Percentiles rank a stretch among this genome's conserved stretches.
Conservation (phyloP, 805 yeast genomes). For the Starmerella bacillaris region DNA sequence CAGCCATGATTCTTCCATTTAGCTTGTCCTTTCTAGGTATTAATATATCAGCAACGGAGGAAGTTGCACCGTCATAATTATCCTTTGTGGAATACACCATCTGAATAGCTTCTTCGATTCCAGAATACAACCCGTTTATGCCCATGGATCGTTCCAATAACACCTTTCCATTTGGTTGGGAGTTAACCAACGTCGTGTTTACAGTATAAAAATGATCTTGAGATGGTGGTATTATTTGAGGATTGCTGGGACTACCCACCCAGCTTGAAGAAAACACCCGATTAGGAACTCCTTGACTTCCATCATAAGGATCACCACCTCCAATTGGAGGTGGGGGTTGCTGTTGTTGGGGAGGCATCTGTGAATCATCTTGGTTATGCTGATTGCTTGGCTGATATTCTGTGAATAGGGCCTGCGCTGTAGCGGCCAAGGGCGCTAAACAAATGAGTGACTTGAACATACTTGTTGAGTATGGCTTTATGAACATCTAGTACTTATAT, state of each 20-base stretch:
- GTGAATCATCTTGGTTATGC: too few relatives aligned
- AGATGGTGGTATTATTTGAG: constrained; percentile 6
- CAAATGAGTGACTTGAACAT: too few relatives aligned
- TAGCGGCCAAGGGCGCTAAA: too few relatives aligned
- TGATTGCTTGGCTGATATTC: too few relatives aligned
- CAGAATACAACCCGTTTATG: constrained; percentile 10
- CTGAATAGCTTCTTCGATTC: constrained; percentile 10
- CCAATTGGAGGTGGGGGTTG: too few relatives aligned
- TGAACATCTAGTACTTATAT: too few relatives aligned
- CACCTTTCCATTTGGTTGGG: constrained; percentile 11
- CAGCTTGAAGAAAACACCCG: constrained; percentile 8
- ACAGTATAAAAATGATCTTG: constrained; percentile 13
- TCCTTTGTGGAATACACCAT: constrained; percentile 17
- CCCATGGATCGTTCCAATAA: constrained; percentile 9
- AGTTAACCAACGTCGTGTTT: constrained; percentile 3
- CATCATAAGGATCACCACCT: neutral
- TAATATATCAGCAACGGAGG: constrained; percentile 19
- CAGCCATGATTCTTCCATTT: constrained; percentile 12
- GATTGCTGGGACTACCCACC: constrained; percentile 9
- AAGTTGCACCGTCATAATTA: constrained; percentile 17
- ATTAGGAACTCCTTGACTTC: neutral
- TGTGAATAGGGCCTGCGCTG: too few relatives aligned
- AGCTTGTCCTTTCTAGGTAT: constrained; percentile 12
- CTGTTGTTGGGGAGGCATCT: too few relatives aligned
- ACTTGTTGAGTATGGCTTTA: too few relatives aligned